A percentile compares a stretch with the other conserved stretches of the same genome.
Evolutionary conservation across 108 stramenopile species (phyloP).

Genomic region (Cyclotella cryptica): DNA sequence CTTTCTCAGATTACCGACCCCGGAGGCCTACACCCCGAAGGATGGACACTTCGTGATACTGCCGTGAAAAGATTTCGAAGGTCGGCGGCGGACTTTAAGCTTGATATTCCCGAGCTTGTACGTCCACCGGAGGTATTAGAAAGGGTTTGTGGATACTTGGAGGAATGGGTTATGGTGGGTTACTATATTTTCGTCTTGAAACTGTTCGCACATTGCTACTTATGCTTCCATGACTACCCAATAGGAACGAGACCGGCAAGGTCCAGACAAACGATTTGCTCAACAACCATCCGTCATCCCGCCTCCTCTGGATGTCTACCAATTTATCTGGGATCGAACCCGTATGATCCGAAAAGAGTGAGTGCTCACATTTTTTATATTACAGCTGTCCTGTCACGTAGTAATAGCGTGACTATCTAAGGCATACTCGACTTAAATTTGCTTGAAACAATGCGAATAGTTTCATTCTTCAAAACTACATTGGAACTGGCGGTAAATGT

Average conservation of each 20-base stretch:
- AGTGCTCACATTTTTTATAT: background rate
- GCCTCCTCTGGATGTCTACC: constrained; percentile 85
- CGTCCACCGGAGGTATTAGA: constrained; percentile 88
- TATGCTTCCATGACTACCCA: background rate
- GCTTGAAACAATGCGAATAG: no score
- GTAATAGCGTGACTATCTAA: background rate
- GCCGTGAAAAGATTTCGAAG: constrained; percentile 87
- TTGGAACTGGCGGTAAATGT: constrained; percentile 85
- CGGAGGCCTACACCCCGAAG: constrained; percentile 71
- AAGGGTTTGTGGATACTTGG: constrained; percentile 72
- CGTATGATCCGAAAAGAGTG: constrained; percentile 89
- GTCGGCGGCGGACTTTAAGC: constrained; percentile 90
- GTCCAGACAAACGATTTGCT: constrained; percentile 76
- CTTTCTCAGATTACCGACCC: constrained; percentile 61
- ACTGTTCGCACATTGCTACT: constrained; percentile 1
- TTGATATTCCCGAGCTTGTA: constrained; percentile 87
- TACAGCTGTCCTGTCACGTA: background rate
- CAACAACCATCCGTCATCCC: constrained; percentile 59
- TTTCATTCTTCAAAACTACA: constrained; percentile 91
- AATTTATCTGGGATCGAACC: constrained; percentile 92
- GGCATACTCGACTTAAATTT: background rate
- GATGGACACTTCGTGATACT: constrained; percentile 85
- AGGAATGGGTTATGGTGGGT: constrained; percentile 92
- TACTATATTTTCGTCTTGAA: background rate
- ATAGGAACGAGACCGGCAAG: constrained; percentile 89